A percentile compares a stretch with the other conserved stretches of the same genome.
phyloP scores from a whole-genome alignment of 208 protist genomes.

The Jaenimonas drosophilae region DNA sequence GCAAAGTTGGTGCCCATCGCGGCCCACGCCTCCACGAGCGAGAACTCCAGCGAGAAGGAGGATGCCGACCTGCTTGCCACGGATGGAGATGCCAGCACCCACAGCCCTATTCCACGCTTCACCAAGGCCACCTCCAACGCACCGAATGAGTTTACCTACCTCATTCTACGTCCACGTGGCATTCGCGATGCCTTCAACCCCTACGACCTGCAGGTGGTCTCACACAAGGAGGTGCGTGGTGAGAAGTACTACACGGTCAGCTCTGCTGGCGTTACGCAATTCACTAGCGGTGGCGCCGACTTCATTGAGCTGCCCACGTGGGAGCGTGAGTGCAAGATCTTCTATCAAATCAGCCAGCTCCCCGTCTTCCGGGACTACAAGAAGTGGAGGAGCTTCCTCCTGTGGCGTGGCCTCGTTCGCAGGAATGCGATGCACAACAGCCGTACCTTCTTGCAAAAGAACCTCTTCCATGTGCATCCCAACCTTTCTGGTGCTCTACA shows the following conservation, averaged over 20 bases:
- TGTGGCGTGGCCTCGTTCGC: constrained; percentile 88
- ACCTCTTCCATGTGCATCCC: constrained; percentile 88
- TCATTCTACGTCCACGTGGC: constrained; percentile 71
- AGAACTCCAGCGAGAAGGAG: neutral
- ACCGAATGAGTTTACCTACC: constrained; percentile 87
- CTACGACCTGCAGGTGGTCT: constrained; percentile 91
- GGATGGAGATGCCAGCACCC: constrained; percentile 4
- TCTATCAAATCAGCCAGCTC: constrained; percentile 82
- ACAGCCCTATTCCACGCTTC: constrained; percentile 50
- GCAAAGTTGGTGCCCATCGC: constrained; percentile 18
- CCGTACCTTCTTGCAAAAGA: constrained; percentile 63
- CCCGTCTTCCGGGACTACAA: constrained; percentile 91
- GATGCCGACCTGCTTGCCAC: neutral
- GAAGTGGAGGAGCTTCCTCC: constrained; percentile 89
- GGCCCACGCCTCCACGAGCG: neutral
- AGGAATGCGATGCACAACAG: constrained; percentile 71
- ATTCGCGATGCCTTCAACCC: constrained; percentile 88
- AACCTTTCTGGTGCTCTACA: constrained; percentile 72
- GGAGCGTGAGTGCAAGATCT: constrained; percentile 89
- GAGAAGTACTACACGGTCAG: constrained; percentile 92
- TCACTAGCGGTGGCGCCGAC: constrained; percentile 76
- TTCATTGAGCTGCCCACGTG: constrained; percentile 92
- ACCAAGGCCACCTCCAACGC: constrained; percentile 69
- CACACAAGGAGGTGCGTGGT: constrained; percentile 76
- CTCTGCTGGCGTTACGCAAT: constrained; percentile 91